Evolutionary conservation across 805 yeast species (phyloP).

Genomic region (Candida coquimbonensis): DNA sequence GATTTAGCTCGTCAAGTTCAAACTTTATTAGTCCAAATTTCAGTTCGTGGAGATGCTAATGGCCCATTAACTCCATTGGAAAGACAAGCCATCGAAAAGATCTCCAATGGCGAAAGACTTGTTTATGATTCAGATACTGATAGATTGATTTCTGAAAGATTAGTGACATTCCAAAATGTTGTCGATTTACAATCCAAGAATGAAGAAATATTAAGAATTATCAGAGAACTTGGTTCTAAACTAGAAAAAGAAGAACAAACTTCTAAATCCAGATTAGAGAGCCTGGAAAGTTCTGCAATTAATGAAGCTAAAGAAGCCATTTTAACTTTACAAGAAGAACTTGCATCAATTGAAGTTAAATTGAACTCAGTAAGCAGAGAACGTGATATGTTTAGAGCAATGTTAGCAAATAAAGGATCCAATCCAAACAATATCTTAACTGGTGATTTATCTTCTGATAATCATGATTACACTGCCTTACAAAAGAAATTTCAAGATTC

Average conservation of each 20-base stretch:
- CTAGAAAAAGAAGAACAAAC: slow-evolving; percentile 55
- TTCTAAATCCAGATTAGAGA: slow-evolving; percentile 28
- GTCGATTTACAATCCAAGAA: slow-evolving; percentile 68
- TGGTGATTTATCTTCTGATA: slow-evolving; percentile 10
- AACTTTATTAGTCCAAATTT: slow-evolving; percentile 57
- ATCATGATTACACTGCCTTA: slow-evolving; percentile 5
- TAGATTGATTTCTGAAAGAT: slow-evolving; percentile 58
- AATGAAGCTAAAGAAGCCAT: slow-evolving; percentile 68
- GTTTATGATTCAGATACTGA: slow-evolving; percentile 59
- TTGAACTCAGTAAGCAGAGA: slow-evolving; percentile 53
- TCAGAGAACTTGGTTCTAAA: slow-evolving; percentile 64
- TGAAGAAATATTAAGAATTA: slow-evolving; percentile 58
- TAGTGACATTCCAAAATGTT: slow-evolving; percentile 62
- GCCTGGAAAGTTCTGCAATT: slow-evolving; percentile 40
- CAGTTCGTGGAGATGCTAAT: slow-evolving; percentile 47
- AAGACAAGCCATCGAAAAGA: slow-evolving; percentile 50
- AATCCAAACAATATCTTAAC: slow-evolving; percentile 11
- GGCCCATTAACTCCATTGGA: slow-evolving; percentile 62
- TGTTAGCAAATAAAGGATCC: slow-evolving; percentile 18
- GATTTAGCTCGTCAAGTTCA: slow-evolving; percentile 86
- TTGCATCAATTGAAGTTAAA: slow-evolving; percentile 43
- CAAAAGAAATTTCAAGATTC: slow-evolving; percentile 13
- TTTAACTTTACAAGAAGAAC: slow-evolving; percentile 50
- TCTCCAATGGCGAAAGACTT: slow-evolving; percentile 30
- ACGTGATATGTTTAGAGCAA: slow-evolving; percentile 55